Percentiles rank a stretch among this genome's conserved stretches.
Conservation (phyloP, 208 protist genomes). For the Acanthamoeba culbertsoni region DNA sequence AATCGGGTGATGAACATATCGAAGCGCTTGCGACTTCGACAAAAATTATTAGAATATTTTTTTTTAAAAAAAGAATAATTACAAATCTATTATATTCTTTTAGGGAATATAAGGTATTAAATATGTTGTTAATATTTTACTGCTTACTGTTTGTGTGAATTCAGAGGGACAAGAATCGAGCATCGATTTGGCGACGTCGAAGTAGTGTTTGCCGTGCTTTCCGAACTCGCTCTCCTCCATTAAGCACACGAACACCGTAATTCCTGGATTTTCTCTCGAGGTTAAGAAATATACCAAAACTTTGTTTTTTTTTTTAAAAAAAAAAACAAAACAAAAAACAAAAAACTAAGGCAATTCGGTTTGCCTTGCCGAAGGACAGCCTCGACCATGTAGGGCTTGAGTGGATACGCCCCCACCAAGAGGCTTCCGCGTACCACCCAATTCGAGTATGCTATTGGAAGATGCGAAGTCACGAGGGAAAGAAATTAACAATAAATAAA, state of each 20-base stretch:
- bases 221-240: slow-evolving; percentile 38
- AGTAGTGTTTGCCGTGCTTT: slow-evolving; percentile 47
- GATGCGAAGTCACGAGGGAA: no score
- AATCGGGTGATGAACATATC: slow-evolving; percentile 22
- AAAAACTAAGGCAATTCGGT: no score
- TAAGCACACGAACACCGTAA: slow-evolving; percentile 42
- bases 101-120: no score
- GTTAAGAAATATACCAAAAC: no score
- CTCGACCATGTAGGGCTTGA: slow-evolving; percentile 29
- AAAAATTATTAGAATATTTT: not conserved
- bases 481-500: not conserved
- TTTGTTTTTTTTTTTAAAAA: no score
- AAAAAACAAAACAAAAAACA: no score
- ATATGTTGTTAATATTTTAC: no score
- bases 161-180: not conserved
- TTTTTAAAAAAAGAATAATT: not conserved
- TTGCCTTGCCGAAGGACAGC: not conserved
- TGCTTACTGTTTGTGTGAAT: not conserved
- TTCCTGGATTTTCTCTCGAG: no score
- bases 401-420: not conserved
- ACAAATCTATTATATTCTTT: no score
- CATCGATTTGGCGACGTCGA: slow-evolving; percentile 1
- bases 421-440: not conserved
- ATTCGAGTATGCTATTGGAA: not conserved
- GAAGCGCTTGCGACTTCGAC: not conserved